Conservation (phyloP, 2,329 filamentous ascomycete genomes). For the Scleromitrula shiraiana region DNA sequence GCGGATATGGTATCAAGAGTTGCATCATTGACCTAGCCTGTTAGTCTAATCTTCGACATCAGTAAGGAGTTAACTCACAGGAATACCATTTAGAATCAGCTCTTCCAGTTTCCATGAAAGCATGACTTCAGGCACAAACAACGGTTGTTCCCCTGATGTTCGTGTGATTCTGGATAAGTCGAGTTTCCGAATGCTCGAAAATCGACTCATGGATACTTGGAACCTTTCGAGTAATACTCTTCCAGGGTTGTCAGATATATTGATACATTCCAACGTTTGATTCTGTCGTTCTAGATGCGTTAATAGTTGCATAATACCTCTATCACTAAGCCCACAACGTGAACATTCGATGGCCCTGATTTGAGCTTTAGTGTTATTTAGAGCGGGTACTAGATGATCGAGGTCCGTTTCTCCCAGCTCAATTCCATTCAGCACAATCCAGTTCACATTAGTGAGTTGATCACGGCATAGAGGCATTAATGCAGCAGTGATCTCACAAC, state of each 20-base stretch:
- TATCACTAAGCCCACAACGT: constrained; percentile 51
- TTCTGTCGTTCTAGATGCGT: constrained; percentile 58
- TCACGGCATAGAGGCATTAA: constrained; percentile 60
- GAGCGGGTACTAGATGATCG: constrained; percentile 55
- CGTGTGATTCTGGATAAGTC: constrained; percentile 58
- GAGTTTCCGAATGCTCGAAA: constrained; percentile 56
- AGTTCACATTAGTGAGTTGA: constrained; percentile 61
- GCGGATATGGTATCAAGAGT: constrained; percentile 58
- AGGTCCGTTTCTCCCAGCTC: constrained; percentile 63
- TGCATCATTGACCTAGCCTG: constrained; percentile 44
- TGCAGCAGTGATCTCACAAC: constrained; percentile 62
- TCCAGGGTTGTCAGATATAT: constrained; percentile 59
- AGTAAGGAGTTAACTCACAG: constrained; percentile 28
- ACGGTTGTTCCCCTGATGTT: constrained; percentile 52
- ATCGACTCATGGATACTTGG: constrained; percentile 57
- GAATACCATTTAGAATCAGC: constrained; percentile 54
- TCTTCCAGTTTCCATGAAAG: constrained; percentile 61
- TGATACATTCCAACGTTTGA: constrained; percentile 57
- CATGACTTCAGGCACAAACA: constrained; percentile 59
- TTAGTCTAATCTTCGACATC: constrained; percentile 14
- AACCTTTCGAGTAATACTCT: constrained; percentile 57
- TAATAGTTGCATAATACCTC: constrained; percentile 52
- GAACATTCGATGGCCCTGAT: constrained; percentile 61
- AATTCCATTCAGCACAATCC: constrained; percentile 61
- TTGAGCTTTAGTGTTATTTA: constrained; percentile 55